Percentiles rank a stretch among this genome's conserved stretches.
phyloP scores from a whole-genome alignment of 768 basidiomycete species.

The Amanita molliuscula region DNA sequence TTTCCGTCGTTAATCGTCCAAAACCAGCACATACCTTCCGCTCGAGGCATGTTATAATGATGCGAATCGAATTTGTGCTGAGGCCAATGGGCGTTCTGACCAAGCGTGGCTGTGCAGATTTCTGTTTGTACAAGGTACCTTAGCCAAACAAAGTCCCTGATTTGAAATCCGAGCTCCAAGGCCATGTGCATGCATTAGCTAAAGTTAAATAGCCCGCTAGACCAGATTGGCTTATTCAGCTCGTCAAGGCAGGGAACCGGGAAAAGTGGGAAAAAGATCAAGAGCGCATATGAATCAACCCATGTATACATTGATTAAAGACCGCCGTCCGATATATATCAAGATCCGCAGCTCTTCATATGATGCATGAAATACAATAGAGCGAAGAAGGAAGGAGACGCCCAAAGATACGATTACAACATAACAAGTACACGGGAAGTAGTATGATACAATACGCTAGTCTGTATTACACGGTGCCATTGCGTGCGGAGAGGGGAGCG shows the following conservation, averaged over 20 bases:
- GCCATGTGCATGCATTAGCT: not conserved
- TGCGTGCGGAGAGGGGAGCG: not conserved
- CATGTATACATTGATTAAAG: not conserved
- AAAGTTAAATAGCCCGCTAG: not conserved
- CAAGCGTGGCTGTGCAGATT: not conserved
- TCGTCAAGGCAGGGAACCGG: not conserved
- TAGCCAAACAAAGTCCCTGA: not conserved
- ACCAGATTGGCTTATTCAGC: not conserved
- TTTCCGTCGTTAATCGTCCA: not conserved
- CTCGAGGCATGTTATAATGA: conserved; percentile 58
- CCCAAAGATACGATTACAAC: not conserved
- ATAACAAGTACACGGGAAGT: not conserved
- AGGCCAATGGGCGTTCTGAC: not conserved
- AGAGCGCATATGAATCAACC: not conserved
- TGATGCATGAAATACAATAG: not conserved
- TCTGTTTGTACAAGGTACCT: not conserved
- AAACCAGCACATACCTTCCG: conserved; percentile 49
- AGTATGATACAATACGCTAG: not conserved
- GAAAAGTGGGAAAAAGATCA: not conserved
- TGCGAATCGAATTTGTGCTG: not conserved
- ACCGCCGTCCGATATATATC: not conserved
- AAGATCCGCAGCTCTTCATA: not conserved
- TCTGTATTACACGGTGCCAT: not conserved
- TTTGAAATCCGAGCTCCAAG: not conserved
- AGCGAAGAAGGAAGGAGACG: not conserved